A percentile compares a stretch with the other conserved stretches of the same genome.
phyloP scores from a whole-genome alignment of 805 yeast species.

The Starmerella gropengiesseri region DNA sequence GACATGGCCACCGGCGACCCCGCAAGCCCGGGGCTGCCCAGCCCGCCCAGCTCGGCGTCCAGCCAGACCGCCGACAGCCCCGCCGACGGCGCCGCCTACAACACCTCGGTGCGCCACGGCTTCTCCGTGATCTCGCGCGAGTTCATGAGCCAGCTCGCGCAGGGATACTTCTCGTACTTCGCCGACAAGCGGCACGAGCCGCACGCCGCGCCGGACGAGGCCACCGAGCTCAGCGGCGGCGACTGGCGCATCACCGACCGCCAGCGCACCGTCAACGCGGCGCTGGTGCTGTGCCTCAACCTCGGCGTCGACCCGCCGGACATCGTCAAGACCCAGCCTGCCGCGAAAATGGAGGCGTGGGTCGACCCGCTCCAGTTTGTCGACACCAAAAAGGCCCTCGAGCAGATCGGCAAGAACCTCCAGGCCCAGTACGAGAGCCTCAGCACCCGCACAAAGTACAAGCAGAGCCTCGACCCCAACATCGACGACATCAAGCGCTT shows the following conservation, averaged over 20 bases:
- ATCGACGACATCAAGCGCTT: conserved; percentile 91
- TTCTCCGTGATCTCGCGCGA: conserved; percentile 30
- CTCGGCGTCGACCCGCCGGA: conserved; percentile 97
- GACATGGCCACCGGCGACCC: conserved; percentile 2
- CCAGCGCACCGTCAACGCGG: conserved; percentile 88
- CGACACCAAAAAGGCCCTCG: conserved; percentile 84
- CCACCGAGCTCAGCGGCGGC: conserved; percentile 40
- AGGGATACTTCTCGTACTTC: conserved; percentile 69
- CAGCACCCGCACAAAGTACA: conserved; percentile 76
- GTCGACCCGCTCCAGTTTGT: conserved; percentile 72
- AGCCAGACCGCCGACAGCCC: background rate
- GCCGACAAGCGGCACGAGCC: conserved; percentile 89
- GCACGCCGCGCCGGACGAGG: conserved; percentile 63
- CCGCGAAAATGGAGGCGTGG: conserved; percentile 88
- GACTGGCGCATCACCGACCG: conserved; percentile 94
- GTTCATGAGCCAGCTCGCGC: conserved; percentile 23
- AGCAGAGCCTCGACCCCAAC: conserved; percentile 84
- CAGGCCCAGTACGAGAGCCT: conserved; percentile 85
- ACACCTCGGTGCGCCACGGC: conserved; percentile 44
- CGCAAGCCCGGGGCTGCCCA: too few relatives aligned
- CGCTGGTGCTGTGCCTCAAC: conserved; percentile 78
- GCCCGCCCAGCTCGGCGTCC: background rate
- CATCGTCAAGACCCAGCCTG: conserved; percentile 80
- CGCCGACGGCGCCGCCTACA: conserved; percentile 22
- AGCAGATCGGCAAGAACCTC: conserved; percentile 75